Conservation (phyloP, 306 rosid species). For the Carpinus fangiana region DNA sequence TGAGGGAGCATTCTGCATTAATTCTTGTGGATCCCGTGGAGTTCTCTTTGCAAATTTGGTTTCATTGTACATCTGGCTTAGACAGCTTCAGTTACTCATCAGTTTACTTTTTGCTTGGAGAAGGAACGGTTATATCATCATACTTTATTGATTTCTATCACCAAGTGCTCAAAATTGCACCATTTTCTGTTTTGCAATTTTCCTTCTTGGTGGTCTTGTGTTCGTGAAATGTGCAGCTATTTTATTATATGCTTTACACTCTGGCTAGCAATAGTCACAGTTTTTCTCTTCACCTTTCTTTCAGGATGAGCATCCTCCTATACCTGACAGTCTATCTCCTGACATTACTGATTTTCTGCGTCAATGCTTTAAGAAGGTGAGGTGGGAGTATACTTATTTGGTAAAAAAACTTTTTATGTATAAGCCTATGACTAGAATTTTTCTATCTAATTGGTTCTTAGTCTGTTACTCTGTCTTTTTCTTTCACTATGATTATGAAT, state of each 20-base stretch:
- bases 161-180: slow-evolving; percentile 2
- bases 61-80: neutral
- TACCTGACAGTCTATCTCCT: slow-evolving; percentile 89
- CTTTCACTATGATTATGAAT: neutral
- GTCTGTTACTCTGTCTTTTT: neutral
- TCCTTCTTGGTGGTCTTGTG: neutral
- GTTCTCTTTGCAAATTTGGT: neutral
- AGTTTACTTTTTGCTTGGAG: slow-evolving; percentile 13
- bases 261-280: neutral
- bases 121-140: slow-evolving; percentile 11
- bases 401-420: slow-evolving; percentile 21
- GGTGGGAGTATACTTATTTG: slow-evolving; percentile 23
- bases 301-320: slow-evolving; percentile 96
- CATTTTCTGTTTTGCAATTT: slow-evolving; percentile 11
- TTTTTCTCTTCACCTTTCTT: slow-evolving; percentile 30
- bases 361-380: slow-evolving; percentile 98
- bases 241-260: slow-evolving; percentile 12
- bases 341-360: slow-evolving; percentile 95
- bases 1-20: slow-evolving; percentile 2
- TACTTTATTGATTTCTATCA: slow-evolving; percentile 9
- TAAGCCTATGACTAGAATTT: slow-evolving; percentile 12
- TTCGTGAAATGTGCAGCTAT: slow-evolving; percentile 14
- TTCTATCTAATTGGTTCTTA: slow-evolving; percentile 8
- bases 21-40: neutral
- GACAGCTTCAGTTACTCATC: neutral